A percentile compares a stretch with the other conserved stretches of the same genome.
Evolutionary conservation across 352 stramenopile genomes (phyloP).

Genomic region (Phytopythium kandeliae): DNA sequence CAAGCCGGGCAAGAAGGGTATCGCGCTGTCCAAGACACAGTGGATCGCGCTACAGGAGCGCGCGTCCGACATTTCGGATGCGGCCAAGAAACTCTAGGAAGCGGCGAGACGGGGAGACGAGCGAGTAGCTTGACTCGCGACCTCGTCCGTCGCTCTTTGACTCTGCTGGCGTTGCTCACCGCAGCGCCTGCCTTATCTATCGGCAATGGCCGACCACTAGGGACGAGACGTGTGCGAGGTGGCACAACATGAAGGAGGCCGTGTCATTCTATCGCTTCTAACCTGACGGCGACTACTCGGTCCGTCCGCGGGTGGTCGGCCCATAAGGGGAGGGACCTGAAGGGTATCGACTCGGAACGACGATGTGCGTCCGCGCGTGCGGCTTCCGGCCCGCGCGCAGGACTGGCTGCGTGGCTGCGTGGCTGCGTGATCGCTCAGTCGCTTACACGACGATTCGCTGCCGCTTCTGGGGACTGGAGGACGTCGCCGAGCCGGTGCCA

Average conservation of each 20-base stretch:
- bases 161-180: no score
- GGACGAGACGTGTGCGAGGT: neutral
- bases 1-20: constrained; percentile 76
- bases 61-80: constrained; percentile 25
- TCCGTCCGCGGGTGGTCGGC: neutral
- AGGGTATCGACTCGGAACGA: neutral
- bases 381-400: neutral
- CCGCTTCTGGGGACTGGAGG: constrained; percentile 36
- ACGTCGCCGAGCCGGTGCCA: constrained; percentile 7
- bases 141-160: no score
- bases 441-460: constrained; percentile 33
- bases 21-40: constrained; percentile 67
- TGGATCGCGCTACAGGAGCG: constrained; percentile 37
- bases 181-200: neutral
- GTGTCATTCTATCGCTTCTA: constrained; percentile 1
- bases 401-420: no score
- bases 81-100: constrained; percentile 8
- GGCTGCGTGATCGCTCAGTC: constrained; percentile 21
- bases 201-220: neutral
- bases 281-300: neutral
- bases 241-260: neutral
- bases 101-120: no score
- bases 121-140: no score
- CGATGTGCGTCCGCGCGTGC: neutral
- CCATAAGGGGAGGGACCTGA: neutral